Evolutionary conservation across 495 filamentous ascomycete species (phyloP).

Genomic region (Lophiotrema nucula): DNA sequence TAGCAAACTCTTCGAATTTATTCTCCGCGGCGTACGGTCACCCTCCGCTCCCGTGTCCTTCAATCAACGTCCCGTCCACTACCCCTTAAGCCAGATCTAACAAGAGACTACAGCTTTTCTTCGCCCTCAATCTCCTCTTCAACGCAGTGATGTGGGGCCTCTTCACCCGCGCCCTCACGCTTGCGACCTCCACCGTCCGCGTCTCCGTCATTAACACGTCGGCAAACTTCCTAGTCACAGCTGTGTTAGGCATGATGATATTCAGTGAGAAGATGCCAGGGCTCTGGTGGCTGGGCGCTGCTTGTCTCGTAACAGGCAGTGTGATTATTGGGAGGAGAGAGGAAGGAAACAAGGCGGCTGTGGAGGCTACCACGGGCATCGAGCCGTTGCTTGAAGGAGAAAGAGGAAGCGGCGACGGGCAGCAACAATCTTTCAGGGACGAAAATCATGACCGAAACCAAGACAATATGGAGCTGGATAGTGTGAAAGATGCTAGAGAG

Average conservation of each 20-base stretch:
- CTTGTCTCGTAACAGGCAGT: conserved; percentile 81
- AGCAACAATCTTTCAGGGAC: conserved; percentile 11
- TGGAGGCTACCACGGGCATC: conserved; percentile 8
- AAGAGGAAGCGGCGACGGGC: background rate
- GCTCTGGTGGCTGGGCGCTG: conserved; percentile 87
- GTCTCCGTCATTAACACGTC: conserved; percentile 92
- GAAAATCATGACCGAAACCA: conserved; percentile 5
- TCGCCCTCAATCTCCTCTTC: conserved; percentile 82
- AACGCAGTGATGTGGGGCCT: conserved; percentile 95
- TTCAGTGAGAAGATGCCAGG: conserved; percentile 71
- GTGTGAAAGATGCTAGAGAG: conserved; percentile 23
- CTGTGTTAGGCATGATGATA: conserved; percentile 72
- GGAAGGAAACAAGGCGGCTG: conserved; percentile 46
- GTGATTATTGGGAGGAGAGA: conserved; percentile 85
- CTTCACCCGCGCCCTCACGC: conserved; percentile 78
- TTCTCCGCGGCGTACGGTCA: conserved; percentile 66
- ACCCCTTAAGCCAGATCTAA: background rate
- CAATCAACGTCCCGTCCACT: background rate
- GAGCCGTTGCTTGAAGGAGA: conserved; percentile 26
- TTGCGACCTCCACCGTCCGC: conserved; percentile 79
- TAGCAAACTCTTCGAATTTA: conserved; percentile 59
- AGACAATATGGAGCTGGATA: conserved; percentile 22
- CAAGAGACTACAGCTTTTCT: conserved; percentile 70
- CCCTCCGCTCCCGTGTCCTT: conserved; percentile 8
- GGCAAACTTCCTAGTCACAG: conserved; percentile 88